Base-by-base conservation (phyloP, 495 filamentous ascomycete genomes). In the Penicillium angulare region DNA sequence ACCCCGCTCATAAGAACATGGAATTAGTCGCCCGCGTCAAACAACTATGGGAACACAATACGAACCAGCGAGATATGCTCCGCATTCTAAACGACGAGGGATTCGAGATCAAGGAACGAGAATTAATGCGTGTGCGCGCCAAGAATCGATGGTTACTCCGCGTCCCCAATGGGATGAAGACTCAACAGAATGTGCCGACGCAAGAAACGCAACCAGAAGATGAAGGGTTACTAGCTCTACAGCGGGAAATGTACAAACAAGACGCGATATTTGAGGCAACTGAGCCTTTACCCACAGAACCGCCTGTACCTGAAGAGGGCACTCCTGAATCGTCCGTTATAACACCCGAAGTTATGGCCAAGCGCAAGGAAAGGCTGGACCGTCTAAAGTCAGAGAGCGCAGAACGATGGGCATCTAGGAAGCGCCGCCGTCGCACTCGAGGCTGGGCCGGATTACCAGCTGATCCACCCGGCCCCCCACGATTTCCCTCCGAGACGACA, bases 401-500 rank as follows among this genome's bases (percentile, higher is more conserved):
- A 24, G 81, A 89, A 53, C 75, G 78, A 34, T 85, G 84, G 78
- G 71, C 73, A 9, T 73, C 79, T 5, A 73, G 84, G 41, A 92
- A 89, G 60, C 84, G 89, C 32, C 79, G 88, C 12, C 81, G 87
- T 16, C 81, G 86, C 22, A 91, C 83, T 43, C 78, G 81, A 49
- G 81, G 79, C 8, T 89, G 81, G 79, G 86, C 83, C 31, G 86
- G 86, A 6, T 59, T 92, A 23, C 86, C 87, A 12, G 78, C 88
- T 35, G 88, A 92, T 68, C 85, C 85, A 17, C 84, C 85, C 4
- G 81, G 79, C 15, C 86, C 86, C 13, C 88, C 88, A 32, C 82
- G 89, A 38, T 92, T 87, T 61, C 86, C 86, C 0, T 90, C 87
- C 5, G 89, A 92, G 60, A 90, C 85, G 8, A 90, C 89, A 1